Percentiles rank a stretch among this genome's conserved stretches.
These are phyloP conservation scores for Boletus patriciae DNA, from an alignment of 768 basidiomycete genomes.

Conservation along the genomic window DNA sequence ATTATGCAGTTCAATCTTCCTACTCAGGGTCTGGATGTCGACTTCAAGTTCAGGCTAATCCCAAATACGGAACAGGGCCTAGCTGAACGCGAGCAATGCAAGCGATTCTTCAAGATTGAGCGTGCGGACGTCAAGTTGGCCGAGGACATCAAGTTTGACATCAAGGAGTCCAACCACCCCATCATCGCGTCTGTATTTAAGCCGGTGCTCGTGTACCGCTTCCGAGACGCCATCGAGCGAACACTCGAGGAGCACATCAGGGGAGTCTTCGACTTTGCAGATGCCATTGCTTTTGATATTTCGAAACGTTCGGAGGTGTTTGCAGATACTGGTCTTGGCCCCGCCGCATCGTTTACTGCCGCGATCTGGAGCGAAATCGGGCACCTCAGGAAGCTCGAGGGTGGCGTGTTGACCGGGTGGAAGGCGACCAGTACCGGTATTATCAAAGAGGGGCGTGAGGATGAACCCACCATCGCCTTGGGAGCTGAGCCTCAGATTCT, in stretches of 20 bases:
- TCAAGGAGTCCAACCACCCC: constrained; percentile 64
- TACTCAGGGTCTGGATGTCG: constrained; percentile 64
- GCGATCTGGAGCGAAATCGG: constrained; percentile 74
- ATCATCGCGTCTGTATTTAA: constrained; percentile 62
- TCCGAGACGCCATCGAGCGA: constrained; percentile 61
- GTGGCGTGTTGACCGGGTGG: constrained; percentile 43
- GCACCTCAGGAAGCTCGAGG: constrained; percentile 42
- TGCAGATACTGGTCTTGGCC: constrained; percentile 56
- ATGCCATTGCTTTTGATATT: constrained; percentile 60
- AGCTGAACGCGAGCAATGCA: constrained; percentile 43
- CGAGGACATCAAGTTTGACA: constrained; percentile 52
- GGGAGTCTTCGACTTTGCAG: constrained; percentile 50
- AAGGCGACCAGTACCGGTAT: constrained; percentile 64
- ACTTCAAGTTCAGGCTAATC: constrained; percentile 64
- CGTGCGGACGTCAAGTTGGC: constrained; percentile 53
- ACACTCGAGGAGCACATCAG: constrained; percentile 57
- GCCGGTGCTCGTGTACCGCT: constrained; percentile 54
- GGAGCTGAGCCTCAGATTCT: constrained; percentile 76
- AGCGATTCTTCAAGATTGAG: constrained; percentile 61
- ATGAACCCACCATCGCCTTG: constrained; percentile 51
- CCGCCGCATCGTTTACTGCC: constrained; percentile 50
- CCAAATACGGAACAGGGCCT: constrained; percentile 46
- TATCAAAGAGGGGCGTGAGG: constrained; percentile 47
- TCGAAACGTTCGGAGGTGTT: constrained; percentile 61
- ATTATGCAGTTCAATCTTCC: constrained; percentile 63